A percentile compares a stretch with the other conserved stretches of the same genome.
Conservation (phyloP, 257 asterid genomes). For the Datura wrightii region DNA sequence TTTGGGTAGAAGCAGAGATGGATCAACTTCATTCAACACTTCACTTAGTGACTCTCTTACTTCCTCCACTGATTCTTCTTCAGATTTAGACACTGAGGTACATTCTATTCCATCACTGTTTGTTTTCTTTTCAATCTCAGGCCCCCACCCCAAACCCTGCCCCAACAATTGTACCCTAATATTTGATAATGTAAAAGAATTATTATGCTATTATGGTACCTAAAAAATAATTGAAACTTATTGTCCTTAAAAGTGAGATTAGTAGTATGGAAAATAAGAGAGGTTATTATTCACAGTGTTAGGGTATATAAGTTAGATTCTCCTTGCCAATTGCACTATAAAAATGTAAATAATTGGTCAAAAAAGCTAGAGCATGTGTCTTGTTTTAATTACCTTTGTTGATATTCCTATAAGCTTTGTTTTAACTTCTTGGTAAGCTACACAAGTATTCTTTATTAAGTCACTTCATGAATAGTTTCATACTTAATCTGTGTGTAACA, state of each 20-base stretch:
- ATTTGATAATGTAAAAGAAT: neutral
- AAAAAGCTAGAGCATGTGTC: slow-evolving; percentile 4
- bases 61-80: slow-evolving; percentile 50
- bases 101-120: neutral
- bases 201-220: neutral
- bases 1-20: slow-evolving; percentile 45
- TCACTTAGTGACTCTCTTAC: slow-evolving; percentile 47
- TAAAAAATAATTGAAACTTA: neutral
- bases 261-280: neutral
- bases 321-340: neutral
- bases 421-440: neutral
- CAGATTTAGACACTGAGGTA: slow-evolving; percentile 58
- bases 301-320: neutral
- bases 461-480: neutral
- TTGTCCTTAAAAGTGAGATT: neutral
- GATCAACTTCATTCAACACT: slow-evolving; percentile 58
- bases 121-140: neutral
- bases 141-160: neutral
- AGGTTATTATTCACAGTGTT: neutral
- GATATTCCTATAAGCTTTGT: neutral
- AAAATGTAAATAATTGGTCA: neutral
- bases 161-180: neutral
- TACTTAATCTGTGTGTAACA: neutral
- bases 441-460: neutral
- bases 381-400: neutral